A percentile compares a stretch with the other conserved stretches of the same genome.
These are phyloP conservation scores for Saccharomyces mikatae DNA, from an alignment of 805 yeast species.

Conservation along the genomic window DNA sequence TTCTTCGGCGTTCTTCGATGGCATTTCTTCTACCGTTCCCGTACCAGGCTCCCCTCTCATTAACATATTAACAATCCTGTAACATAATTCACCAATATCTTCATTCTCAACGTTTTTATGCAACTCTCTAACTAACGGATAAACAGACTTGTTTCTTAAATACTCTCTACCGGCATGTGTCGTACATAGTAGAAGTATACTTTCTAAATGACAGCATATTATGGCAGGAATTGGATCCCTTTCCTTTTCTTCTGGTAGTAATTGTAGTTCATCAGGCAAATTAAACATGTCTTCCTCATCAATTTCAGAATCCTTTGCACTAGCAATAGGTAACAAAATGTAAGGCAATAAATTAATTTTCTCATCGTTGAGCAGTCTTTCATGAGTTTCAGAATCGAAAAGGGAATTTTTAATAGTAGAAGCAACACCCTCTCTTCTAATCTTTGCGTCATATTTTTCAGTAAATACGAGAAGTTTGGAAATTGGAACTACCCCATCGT, in stretches of 20 bases:
- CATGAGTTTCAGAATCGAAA: conserved; percentile 69
- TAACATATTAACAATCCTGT: conserved; percentile 78
- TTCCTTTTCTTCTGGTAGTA: conserved; percentile 63
- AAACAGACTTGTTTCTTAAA: conserved; percentile 74
- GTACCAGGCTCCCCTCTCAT: conserved; percentile 76
- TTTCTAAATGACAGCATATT: conserved; percentile 66
- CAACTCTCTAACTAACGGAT: conserved; percentile 78
- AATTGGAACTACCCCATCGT: conserved; percentile 70
- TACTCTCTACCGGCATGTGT: conserved; percentile 65
- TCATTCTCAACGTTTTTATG: conserved; percentile 50
- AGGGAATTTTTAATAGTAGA: conserved; percentile 85
- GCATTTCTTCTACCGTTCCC: conserved; percentile 40
- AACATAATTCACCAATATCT: conserved; percentile 60
- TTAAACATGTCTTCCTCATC: conserved; percentile 80
- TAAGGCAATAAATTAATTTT: conserved; percentile 72
- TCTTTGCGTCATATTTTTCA: conserved; percentile 65
- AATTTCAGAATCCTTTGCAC: conserved; percentile 59
- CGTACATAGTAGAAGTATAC: conserved; percentile 70
- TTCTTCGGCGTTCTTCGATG: conserved; percentile 41
- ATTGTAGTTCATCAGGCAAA: conserved; percentile 82
- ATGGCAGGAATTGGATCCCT: conserved; percentile 68
- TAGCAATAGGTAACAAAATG: conserved; percentile 71
- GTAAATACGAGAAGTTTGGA: conserved; percentile 79
- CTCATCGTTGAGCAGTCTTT: conserved; percentile 48
- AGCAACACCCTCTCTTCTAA: conserved; percentile 87